These are phyloP conservation scores for Aspergillus homomorphus DNA, from an alignment of 495 filamentous ascomycete species.

Conservation along the genomic window DNA sequence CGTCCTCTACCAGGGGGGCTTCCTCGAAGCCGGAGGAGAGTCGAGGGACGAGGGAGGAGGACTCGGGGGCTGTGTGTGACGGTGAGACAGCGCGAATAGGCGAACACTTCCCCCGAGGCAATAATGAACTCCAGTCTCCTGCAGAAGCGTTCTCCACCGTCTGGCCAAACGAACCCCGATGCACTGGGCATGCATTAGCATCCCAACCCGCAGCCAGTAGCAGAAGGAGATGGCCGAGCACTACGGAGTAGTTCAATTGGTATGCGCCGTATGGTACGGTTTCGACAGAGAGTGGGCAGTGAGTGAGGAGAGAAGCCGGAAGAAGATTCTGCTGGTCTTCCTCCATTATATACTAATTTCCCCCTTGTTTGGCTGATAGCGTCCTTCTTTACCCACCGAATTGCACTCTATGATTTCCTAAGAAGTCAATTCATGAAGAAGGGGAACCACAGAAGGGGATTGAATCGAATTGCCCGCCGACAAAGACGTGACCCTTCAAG, in stretches of 20 bases:
- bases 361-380: not conserved
- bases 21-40: too few relatives aligned
- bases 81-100: not conserved
- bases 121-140: conserved; percentile 20
- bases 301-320: not conserved
- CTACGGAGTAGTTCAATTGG: too few relatives aligned
- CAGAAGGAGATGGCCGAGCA: not conserved
- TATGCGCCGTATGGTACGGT: not conserved
- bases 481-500: not conserved
- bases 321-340: not conserved
- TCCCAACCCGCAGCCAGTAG: conserved; percentile 8
- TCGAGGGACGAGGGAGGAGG: too few relatives aligned
- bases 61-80: not conserved
- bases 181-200: conserved; percentile 27
- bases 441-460: too few relatives aligned
- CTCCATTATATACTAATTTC: not conserved
- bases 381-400: not conserved
- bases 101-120: not conserved
- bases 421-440: too few relatives aligned
- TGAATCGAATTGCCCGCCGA: not conserved
- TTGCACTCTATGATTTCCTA: not conserved
- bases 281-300: not conserved
- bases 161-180: conserved; percentile 15
- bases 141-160: conserved; percentile 20
- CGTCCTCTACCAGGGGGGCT: too few relatives aligned